Conservation (phyloP, 169 alveolate species). For the Cryptosporidium ryanae region DNA sequence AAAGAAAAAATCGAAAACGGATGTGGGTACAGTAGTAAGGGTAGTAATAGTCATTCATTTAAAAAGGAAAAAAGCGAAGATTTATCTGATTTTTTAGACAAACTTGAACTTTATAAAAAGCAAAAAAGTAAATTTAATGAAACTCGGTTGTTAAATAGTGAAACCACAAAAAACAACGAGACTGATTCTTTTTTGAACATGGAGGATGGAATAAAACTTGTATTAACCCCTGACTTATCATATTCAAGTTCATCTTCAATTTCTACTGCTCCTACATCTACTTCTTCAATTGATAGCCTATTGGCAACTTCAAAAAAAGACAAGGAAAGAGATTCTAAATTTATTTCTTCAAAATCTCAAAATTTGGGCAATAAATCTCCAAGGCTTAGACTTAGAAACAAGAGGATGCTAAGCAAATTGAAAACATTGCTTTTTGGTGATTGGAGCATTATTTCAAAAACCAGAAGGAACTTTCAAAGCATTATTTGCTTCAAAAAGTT, state of each 20-base stretch:
- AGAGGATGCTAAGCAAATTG: not conserved
- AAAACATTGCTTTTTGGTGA: not conserved
- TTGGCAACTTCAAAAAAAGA: not conserved
- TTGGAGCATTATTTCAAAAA: conserved; percentile 6
- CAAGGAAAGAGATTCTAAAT: not conserved
- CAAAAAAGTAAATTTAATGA: not conserved
- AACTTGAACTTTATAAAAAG: not conserved
- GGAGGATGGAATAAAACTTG: conserved; percentile 18
- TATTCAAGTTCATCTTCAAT: not conserved
- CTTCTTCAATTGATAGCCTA: not conserved
- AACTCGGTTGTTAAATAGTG: not conserved
- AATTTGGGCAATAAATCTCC: not conserved
- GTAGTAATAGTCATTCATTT: not conserved
- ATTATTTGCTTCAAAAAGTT: conserved; percentile 1
- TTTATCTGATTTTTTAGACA: conserved; percentile 13
- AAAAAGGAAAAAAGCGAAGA: not conserved
- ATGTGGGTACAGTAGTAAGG: not conserved
- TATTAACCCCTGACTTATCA: not conserved
- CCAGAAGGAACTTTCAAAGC: conserved; percentile 26
- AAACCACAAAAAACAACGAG: not conserved
- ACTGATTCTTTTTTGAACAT: not conserved
- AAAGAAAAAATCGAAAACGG: not conserved
- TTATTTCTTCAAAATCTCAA: not conserved
- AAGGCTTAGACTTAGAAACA: not conserved
- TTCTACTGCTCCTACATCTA: not conserved